Conservation (phyloP, 225 moss, liverwort and hornwort species). For the Takakia lepidozioides region DNA sequence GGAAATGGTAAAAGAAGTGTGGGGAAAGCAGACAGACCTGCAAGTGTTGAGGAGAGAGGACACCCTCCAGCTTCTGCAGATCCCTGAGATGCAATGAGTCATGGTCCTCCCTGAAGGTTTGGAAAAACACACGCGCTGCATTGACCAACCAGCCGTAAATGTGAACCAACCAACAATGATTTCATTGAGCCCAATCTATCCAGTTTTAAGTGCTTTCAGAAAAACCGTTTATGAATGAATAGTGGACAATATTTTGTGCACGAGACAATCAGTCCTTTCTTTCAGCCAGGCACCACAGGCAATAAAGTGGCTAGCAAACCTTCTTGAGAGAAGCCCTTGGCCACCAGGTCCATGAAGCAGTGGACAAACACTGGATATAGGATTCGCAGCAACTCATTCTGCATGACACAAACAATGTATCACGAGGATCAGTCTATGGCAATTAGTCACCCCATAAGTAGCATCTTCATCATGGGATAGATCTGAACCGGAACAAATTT, state of each 20-base stretch:
- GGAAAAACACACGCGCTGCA: constrained; percentile 75
- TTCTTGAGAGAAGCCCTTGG: constrained; percentile 83
- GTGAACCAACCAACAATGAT: too few relatives aligned
- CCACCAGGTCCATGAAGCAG: constrained; percentile 88
- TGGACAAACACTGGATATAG: constrained; percentile 93
- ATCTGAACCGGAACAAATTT: neutral
- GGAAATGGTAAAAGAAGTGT: too few relatives aligned
- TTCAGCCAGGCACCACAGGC: too few relatives aligned
- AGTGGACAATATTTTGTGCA: too few relatives aligned
- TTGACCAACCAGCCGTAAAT: too few relatives aligned
- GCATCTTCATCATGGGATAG: neutral
- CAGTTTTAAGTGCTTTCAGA: too few relatives aligned
- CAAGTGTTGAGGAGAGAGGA: constrained; percentile 84
- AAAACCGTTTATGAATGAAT: too few relatives aligned
- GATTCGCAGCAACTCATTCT: constrained; percentile 86
- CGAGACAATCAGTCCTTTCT: too few relatives aligned
- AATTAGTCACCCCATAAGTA: neutral
- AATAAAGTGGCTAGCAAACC: constrained; percentile 14
- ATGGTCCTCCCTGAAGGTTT: constrained; percentile 84
- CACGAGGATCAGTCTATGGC: too few relatives aligned
- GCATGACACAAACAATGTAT: constrained; percentile 5
- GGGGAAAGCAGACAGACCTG: constrained; percentile 28
- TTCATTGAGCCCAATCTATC: too few relatives aligned
- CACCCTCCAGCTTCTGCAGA: constrained; percentile 77
- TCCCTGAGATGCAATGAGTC: constrained; percentile 72